phyloP scores from a whole-genome alignment of 345 rosid species.

The Bruguiera parviflora region DNA sequence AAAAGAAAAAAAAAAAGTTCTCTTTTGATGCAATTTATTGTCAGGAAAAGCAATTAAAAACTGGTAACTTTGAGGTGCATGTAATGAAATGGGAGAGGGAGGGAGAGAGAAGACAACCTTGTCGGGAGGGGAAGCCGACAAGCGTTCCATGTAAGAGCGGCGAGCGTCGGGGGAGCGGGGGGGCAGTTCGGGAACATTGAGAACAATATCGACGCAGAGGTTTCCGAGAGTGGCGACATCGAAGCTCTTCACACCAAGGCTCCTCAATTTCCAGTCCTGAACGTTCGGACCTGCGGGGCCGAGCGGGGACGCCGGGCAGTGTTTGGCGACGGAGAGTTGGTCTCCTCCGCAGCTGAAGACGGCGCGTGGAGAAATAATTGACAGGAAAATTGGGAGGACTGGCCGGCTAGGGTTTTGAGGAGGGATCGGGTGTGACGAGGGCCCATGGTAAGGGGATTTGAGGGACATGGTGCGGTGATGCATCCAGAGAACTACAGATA shows the following conservation, averaged over 20 bases:
- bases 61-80: too few species aligned
- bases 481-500: constrained; percentile 28
- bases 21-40: neutral
- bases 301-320: constrained; percentile 23
- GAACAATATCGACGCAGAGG: constrained; percentile 93
- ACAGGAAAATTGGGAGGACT: constrained; percentile 23
- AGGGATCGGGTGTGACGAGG: constrained; percentile 15
- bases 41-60: too few species aligned
- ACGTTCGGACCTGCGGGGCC: constrained; percentile 16
- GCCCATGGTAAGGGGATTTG: constrained; percentile 33
- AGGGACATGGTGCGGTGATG: constrained; percentile 45
- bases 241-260: constrained; percentile 36
- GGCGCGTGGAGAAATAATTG: neutral
- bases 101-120: constrained; percentile 47
- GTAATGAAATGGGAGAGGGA: too few species aligned
- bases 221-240: constrained; percentile 88
- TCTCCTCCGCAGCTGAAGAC: constrained; percentile 29
- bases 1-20: neutral
- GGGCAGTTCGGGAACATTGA: constrained; percentile 74
- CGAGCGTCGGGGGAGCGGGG: constrained; percentile 54
- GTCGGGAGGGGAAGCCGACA: constrained; percentile 79
- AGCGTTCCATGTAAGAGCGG: constrained; percentile 61
- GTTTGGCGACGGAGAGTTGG: constrained; percentile 31
- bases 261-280: constrained; percentile 17
- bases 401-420: constrained; percentile 35